These are phyloP conservation scores for Aspergillus sp. DNA, from an alignment of 2,329 filamentous ascomycete genomes.

Conservation along the genomic window DNA sequence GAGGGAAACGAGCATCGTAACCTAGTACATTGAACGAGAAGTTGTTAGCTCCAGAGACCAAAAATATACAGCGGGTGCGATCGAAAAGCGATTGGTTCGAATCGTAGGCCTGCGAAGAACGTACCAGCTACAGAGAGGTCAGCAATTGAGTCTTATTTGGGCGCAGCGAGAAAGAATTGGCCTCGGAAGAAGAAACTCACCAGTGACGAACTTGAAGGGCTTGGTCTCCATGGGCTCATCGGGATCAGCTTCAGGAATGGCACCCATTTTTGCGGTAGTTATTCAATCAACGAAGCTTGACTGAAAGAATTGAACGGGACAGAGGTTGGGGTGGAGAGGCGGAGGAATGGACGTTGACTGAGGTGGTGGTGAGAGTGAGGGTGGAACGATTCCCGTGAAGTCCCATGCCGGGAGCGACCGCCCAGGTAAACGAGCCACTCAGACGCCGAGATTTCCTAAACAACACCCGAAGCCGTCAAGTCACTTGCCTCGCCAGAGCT, in stretches of 20 bases:
- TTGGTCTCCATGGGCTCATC: conserved; percentile 87
- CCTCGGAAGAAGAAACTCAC: conserved; percentile 56
- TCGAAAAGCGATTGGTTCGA: conserved; percentile 14
- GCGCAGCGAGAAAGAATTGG: conserved; percentile 20
- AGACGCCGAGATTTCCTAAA: conserved; percentile 36
- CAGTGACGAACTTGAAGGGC: conserved; percentile 99
- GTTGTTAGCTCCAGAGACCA: conserved; percentile 8
- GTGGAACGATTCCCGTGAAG: conserved; percentile 33
- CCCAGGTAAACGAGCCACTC: conserved; percentile 39
- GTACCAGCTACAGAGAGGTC: conserved; percentile 50
- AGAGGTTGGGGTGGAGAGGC: conserved; percentile 20
- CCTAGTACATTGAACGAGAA: conserved; percentile 55
- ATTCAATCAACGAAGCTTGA: conserved; percentile 18
- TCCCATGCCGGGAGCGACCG: conserved; percentile 37
- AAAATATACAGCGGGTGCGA: conserved; percentile 8
- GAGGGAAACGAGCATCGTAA: conserved; percentile 98
- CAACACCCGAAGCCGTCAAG: conserved; percentile 28
- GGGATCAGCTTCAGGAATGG: conserved; percentile 60
- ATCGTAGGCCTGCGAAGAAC: conserved; percentile 24
- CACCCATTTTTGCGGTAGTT: conserved; percentile 72
- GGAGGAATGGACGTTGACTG: conserved; percentile 22
- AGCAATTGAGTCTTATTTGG: conserved; percentile 39
- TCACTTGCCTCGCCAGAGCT: conserved; percentile 20
- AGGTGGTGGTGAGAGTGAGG: conserved; percentile 18
- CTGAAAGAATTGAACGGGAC: conserved; percentile 14